Percentiles rank a stretch among this genome's conserved stretches.
These are phyloP conservation scores for Colletotrichum coccodes DNA, from an alignment of 2,329 filamentous ascomycete genomes.

Conservation along the genomic window DNA sequence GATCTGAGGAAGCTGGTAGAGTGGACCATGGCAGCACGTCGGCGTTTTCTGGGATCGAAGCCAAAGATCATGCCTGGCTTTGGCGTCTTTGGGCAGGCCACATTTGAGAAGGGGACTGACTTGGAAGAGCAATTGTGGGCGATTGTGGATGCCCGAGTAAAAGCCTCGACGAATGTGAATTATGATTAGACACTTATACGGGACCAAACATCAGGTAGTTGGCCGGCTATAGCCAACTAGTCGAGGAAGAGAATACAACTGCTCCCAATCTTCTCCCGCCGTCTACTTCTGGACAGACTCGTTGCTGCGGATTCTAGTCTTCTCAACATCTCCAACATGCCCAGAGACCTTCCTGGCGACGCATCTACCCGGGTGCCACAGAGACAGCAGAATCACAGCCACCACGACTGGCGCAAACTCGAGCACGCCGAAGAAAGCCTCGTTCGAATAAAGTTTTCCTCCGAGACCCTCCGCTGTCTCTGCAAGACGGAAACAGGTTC, in stretches of 20 bases:
- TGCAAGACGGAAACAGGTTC: conserved; percentile 63
- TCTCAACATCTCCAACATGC: background rate
- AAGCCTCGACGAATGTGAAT: background rate
- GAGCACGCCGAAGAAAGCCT: conserved; percentile 62
- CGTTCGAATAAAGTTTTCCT: conserved; percentile 56
- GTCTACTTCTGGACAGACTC: background rate
- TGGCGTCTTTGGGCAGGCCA: background rate
- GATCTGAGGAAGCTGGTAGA: conserved; percentile 15
- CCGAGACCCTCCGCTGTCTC: conserved; percentile 62
- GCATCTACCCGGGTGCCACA: conserved; percentile 56
- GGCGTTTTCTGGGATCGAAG: background rate
- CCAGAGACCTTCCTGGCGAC: conserved; percentile 28
- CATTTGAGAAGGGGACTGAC: background rate
- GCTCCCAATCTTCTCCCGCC: background rate
- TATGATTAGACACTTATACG: background rate
- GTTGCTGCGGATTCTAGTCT: background rate
- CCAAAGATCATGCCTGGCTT: conserved; percentile 21
- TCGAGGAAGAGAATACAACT: no score
- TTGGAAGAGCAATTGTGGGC: conserved; percentile 19
- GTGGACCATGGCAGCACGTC: conserved; percentile 10
- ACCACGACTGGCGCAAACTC: conserved; percentile 65
- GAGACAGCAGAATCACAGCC: conserved; percentile 55
- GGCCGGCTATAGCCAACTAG: background rate
- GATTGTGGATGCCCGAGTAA: background rate
- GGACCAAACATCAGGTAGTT: accelerated